phyloP scores from a whole-genome alignment of 768 basidiomycete species.

The Baorangia bicolor region DNA sequence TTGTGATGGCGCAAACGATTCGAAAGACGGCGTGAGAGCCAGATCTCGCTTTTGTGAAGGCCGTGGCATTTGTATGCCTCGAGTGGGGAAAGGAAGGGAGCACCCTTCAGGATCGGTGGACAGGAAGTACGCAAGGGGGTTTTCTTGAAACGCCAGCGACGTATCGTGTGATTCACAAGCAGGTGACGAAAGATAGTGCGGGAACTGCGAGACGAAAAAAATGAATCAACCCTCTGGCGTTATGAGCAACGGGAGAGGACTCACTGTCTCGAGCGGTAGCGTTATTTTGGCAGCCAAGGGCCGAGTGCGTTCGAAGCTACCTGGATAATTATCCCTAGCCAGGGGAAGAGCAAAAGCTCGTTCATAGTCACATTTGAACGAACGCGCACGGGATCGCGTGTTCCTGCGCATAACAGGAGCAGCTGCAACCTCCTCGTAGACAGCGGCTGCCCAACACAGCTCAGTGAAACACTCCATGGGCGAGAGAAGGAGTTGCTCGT shows the following conservation, averaged over 20 bases:
- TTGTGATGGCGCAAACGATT: background rate
- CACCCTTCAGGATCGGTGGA: conserved; percentile 21
- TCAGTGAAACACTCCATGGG: conserved; percentile 42
- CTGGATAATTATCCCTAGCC: conserved; percentile 3
- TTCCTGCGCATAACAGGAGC: background rate
- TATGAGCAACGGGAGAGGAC: background rate
- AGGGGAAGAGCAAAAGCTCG: background rate
- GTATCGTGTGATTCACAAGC: conserved; percentile 11
- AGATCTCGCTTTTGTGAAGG: conserved; percentile 15
- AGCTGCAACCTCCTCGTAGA: conserved; percentile 25
- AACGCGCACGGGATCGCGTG: conserved; percentile 10
- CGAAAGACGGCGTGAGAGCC: conserved; percentile 3
- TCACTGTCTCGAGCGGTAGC: conserved; percentile 17
- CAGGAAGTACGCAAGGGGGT: conserved; percentile 10
- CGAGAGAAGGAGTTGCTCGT: conserved; percentile 40
- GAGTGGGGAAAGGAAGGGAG: conserved; percentile 12
- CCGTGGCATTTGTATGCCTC: conserved; percentile 2
- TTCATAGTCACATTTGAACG: conserved; percentile 14
- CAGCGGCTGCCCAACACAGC: conserved; percentile 39
- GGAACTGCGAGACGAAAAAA: background rate
- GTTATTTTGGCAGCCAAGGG: conserved; percentile 19
- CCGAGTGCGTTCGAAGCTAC: conserved; percentile 10
- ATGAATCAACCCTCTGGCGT: background rate
- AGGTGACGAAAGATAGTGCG: conserved; percentile 1
- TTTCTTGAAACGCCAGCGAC: conserved; percentile 7